phyloP scores from a whole-genome alignment of 306 rosid genomes.

The Quercus berberidifolia region DNA sequence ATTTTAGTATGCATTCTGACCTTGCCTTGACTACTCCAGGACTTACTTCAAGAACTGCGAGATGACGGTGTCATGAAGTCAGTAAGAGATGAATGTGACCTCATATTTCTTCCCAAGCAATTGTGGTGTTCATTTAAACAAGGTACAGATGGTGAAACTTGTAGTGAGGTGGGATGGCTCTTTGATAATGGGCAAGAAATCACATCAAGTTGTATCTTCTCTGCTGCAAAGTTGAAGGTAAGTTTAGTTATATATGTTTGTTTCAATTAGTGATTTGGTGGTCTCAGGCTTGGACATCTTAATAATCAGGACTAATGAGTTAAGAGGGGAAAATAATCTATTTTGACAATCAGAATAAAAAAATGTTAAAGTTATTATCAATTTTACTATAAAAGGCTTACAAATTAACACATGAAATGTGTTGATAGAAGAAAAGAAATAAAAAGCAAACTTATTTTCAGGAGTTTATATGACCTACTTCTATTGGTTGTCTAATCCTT shows the following conservation, averaged over 20 bases:
- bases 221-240: constrained; percentile 64
- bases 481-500: too few species aligned
- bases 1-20: neutral
- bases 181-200: constrained; percentile 62
- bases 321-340: neutral
- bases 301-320: neutral
- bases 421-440: neutral
- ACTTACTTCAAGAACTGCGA: constrained; percentile 42
- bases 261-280: neutral
- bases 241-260: constrained; percentile 27
- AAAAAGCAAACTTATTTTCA: neutral
- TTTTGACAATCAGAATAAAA: neutral
- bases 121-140: constrained; percentile 80
- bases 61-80: constrained; percentile 33
- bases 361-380: neutral
- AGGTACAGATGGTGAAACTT: constrained; percentile 46
- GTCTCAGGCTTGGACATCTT: neutral
- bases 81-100: constrained; percentile 50
- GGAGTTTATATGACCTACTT: too few species aligned
- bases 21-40: constrained; percentile 35
- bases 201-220: constrained; percentile 76
- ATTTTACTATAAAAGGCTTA: too few species aligned
- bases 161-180: constrained; percentile 89
- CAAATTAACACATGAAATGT: too few species aligned
- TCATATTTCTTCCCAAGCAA: constrained; percentile 79